Evolutionary conservation across 169 alveolate genomes (phyloP), one percentile per base, ranked within the genome.

Genomic region (Eimeria acervulina): DNA sequence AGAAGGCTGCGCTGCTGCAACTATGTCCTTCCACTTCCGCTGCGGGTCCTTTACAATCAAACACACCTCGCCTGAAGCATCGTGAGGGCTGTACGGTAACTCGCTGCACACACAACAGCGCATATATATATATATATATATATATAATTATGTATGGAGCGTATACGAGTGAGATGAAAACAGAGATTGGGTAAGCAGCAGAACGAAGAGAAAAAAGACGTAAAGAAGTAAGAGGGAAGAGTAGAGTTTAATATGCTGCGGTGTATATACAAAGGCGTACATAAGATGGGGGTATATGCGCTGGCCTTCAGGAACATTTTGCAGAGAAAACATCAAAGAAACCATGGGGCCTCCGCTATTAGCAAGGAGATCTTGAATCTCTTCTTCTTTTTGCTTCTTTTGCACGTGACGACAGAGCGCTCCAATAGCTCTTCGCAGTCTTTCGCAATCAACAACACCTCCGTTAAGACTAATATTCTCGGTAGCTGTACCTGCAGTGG

Each of bases 11-110:
- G 26, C 38, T 7, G 88, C 36, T 12, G 95, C 85, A 0, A 96
- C 68, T 17, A 97, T 26, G 40, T 97, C 98, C 66, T 97, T 97
- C 97, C 97, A 97, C 95, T 97, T 97, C 31, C 97, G 70, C 88
- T 97, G 98, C 17, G 98, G 98, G 72, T 97, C 98, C 17, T 85
- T 90, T 2, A 97, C 98, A 21, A 97, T 85, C 81, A 97, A 70
- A 63, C 98, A 97, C 61, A 74, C 87, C 28, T 91, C 90, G 3
- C 90, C 81, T 23, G 47, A 33, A 1, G 89, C 92, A 31, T 88
- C 92, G 21, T 44, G 28, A 51, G 90, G 90, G 44, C 95, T 42
- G 59, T 95, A 90, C 17, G 96, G 96, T n/a, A 95, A 63, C 88
- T 61, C 94, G 74, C 96, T 95, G 91, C 51, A 80, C n/a, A 83